phyloP scores from a whole-genome alignment of 2,329 filamentous ascomycete species.

The Tolypocladium cylindrosporum region DNA sequence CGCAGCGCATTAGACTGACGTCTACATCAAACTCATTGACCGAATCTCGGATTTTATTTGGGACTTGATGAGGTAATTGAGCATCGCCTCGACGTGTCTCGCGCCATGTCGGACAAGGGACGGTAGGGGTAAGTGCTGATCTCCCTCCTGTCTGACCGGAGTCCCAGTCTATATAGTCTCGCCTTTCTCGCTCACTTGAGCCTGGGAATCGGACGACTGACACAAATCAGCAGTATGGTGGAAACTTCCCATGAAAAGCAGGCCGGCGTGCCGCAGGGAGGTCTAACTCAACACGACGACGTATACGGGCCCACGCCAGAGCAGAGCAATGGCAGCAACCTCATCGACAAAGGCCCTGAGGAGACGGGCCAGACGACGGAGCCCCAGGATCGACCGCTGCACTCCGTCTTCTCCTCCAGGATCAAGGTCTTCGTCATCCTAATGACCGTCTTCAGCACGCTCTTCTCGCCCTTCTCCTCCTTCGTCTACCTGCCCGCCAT shows the following conservation, averaged over 20 bases:
- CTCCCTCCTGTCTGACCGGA: background rate
- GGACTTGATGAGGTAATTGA: background rate
- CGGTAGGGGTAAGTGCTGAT: background rate
- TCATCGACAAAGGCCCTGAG: background rate
- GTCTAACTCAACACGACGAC: background rate
- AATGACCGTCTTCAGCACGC: conserved; percentile 15
- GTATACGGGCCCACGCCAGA: background rate
- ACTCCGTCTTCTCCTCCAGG: conserved; percentile 13
- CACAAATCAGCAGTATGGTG: background rate
- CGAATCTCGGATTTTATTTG: background rate
- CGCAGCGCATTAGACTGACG: background rate
- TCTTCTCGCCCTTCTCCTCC: conserved; percentile 20
- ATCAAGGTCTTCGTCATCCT: conserved; percentile 16
- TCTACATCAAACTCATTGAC: background rate
- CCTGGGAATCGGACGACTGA: background rate
- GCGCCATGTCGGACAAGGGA: background rate
- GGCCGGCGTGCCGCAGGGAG: background rate
- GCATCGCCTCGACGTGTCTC: background rate
- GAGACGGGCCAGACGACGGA: background rate
- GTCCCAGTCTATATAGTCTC: background rate
- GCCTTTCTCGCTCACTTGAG: background rate
- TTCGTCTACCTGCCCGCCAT: conserved; percentile 36
- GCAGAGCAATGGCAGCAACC: background rate
- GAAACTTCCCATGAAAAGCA: background rate
- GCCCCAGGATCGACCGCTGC: conserved; percentile 1